Evolutionary conservation across 2,329 filamentous ascomycete species (phyloP), one percentile per base, ranked within the genome.

Genomic region (Botrytis hyacinthi): DNA sequence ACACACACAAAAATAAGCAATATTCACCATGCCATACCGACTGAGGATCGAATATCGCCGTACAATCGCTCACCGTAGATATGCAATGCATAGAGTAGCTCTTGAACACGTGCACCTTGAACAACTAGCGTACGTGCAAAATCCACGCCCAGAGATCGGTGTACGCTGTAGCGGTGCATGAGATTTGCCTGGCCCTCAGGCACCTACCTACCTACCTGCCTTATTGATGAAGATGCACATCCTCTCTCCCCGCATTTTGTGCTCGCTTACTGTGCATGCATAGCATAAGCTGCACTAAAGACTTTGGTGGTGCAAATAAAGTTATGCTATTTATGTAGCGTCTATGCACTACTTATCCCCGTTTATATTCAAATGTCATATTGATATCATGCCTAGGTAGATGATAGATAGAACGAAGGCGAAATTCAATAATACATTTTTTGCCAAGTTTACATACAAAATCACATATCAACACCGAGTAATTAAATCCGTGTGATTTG

Each of bases 281-380:
- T 42, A 61, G 35, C 35, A 61, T 61, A n/a, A 61, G 32, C 14
- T 66, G 40, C n/a, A 48, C 40, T 44, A 22, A 20, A 6, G 10
- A 9, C 4, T 8, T 29, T 40, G 67, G 40, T 61, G 26, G 54
- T 70, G 68, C 18, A 61, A 70, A 37, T 70, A 70, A 62, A 62
- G 68, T 70, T 70, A 62, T 70, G 68, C 68, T 60, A 70, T 61
- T 46, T 61, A 70, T 70, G 54, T 40, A 29, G 40, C 4, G 1
- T 68, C 51, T 48, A 37, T 68, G 65, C 65, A 54, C 65, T 68
- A 18, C 40, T 29, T 40, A 62, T 62, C 60, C 37, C 35, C 12
- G 10, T 26, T n/a, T 12, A 26, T 5, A 42, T 62, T n/a, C 26
- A 44, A 60, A 8, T 61, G 35, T 37, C 32, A 61, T 37, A 3